Evolutionary conservation across 2,329 filamentous ascomycete genomes (phyloP), one percentile per base, ranked within the genome.

Genomic region (Sporothrix protearum): DNA sequence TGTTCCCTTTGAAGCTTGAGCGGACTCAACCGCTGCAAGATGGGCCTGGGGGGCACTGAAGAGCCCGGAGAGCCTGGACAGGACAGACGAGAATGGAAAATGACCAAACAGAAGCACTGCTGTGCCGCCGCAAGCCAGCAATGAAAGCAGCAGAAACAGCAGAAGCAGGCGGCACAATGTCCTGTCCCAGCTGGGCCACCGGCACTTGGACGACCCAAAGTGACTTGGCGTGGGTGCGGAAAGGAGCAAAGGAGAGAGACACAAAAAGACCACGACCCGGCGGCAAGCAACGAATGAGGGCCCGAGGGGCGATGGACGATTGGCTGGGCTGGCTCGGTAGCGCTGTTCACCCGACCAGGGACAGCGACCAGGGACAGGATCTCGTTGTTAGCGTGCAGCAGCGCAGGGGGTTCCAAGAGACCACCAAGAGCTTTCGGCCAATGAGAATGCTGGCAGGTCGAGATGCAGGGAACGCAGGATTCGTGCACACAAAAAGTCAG

Each of bases 231-330:
- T 22, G 16, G 55, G 67, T 59, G 67, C 67, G 59, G 22, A 59
- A 59, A 39, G 19, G 7, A 1, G 57, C 22, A 30, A 25, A 3
- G 55, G 19, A n/a, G n/a, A n/a, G n/a, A n/a, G n/a, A n/a, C n/a
- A n/a, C n/a, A n/a, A n/a, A n/a, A n/a, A n/a, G n/a, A 28, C 14
- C 33, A 61, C 14, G 16, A 61, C 33, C 22, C 57, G 71, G 71
- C 71, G 71, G 71, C 69, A 72, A 72, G 68, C 71, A 71, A 67
- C 71, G 57, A 72, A 72, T 71, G 57, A 69, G 55, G 36, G 47
- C 25, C 49, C 68, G 57, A 69, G 55, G 36, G 47, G 28, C 49
- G 49, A 53, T 53, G 45, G 64, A 51, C 55, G 25, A 70, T 70
- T 73, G 69, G 71, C 66, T 47, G 64, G 59, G 68, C 68, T 19